These are phyloP conservation scores for Zymoseptoria pseudotritici DNA, from an alignment of 2,329 filamentous ascomycete genomes.

Conservation along the genomic window DNA sequence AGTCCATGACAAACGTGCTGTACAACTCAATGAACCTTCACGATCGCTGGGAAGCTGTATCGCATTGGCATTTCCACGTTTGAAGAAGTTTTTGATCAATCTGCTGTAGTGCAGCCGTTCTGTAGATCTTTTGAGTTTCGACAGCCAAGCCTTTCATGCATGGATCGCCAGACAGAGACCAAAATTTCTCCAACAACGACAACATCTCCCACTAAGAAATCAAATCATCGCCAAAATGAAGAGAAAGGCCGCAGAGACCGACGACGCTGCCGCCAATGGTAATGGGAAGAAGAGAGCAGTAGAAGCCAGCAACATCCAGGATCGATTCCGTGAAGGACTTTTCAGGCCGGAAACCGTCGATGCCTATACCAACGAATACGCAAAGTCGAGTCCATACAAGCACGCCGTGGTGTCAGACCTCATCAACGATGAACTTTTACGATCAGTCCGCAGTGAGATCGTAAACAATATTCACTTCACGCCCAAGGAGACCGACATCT, in stretches of 20 bases:
- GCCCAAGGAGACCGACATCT: constrained; percentile 98
- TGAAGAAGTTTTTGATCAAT: too few species aligned
- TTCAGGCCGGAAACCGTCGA: constrained; percentile 54
- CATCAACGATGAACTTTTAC: constrained; percentile 73
- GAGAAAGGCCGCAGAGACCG: constrained; percentile 35
- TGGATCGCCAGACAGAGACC: background rate
- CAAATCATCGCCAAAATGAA: constrained; percentile 28
- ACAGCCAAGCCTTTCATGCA: background rate
- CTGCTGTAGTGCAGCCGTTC: background rate
- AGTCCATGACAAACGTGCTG: background rate
- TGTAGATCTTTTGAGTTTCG: background rate
- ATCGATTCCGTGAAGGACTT: constrained; percentile 58
- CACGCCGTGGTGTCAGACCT: constrained; percentile 82
- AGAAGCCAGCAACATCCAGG: constrained; percentile 36
- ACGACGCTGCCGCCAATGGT: constrained; percentile 26
- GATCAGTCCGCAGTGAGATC: constrained; percentile 81
- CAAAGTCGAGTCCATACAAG: constrained; percentile 67
- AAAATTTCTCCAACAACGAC: background rate
- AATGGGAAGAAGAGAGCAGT: constrained; percentile 35
- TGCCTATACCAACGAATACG: constrained; percentile 56
- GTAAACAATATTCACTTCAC: constrained; percentile 88
- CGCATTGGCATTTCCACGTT: too few species aligned
- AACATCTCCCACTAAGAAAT: background rate
- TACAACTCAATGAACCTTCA: background rate
- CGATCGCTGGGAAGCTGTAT: too few species aligned